Evolutionary conservation across 495 filamentous ascomycete species (phyloP).

Genomic region (Cetradonia linearis): DNA sequence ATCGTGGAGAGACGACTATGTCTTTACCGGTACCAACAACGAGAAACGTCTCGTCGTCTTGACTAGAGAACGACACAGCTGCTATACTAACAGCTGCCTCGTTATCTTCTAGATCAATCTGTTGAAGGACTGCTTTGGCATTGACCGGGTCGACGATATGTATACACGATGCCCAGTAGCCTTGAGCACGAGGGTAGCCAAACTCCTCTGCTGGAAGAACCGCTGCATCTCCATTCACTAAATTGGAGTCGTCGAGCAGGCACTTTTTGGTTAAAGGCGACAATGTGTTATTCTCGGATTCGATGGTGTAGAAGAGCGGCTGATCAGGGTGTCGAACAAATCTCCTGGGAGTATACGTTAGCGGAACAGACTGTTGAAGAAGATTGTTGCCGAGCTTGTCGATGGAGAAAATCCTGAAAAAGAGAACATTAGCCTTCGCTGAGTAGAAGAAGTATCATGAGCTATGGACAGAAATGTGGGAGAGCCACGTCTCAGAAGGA

Average conservation of each 20-base stretch:
- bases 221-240: constrained; percentile 59
- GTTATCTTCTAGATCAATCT: constrained; percentile 76
- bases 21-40: constrained; percentile 91
- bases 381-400: constrained; percentile 79
- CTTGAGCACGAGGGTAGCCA: constrained; percentile 70
- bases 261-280: constrained; percentile 59
- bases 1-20: constrained; percentile 64
- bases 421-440: constrained; percentile 27
- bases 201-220: constrained; percentile 73
- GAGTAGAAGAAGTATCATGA: neutral
- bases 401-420: constrained; percentile 73
- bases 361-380: constrained; percentile 74
- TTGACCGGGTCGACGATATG: constrained; percentile 75
- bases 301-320: constrained; percentile 84
- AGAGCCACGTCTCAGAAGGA: constrained; percentile 50
- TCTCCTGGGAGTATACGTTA: constrained; percentile 82
- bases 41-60: constrained; percentile 82
- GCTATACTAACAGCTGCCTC: constrained; percentile 84
- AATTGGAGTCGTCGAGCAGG: constrained; percentile 53
- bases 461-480: neutral
- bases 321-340: constrained; percentile 82
- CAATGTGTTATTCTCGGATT: constrained; percentile 83
- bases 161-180: constrained; percentile 93
- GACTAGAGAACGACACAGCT: constrained; percentile 71
- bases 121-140: constrained; percentile 60